A percentile compares a stretch with the other conserved stretches of the same genome.
Evolutionary conservation across 164 flowering plant genomes (phyloP).

Genomic region (Tetracentron sinense): DNA sequence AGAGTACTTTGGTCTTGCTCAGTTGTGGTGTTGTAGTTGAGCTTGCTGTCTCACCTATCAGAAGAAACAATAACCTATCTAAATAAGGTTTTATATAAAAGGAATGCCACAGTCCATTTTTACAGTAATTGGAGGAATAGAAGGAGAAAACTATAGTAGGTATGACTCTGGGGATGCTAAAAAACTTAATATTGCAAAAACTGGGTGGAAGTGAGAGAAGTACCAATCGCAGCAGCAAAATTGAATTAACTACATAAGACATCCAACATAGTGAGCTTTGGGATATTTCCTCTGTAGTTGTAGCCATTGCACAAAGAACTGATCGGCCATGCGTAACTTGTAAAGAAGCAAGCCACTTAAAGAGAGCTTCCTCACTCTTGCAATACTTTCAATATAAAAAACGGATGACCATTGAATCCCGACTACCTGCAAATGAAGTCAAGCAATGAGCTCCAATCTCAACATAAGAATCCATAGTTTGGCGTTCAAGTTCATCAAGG

Average conservation of each 20-base stretch:
- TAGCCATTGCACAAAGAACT: slow-evolving; percentile 92
- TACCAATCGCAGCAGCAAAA: slow-evolving; percentile 11
- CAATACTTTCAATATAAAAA: slow-evolving; percentile 87
- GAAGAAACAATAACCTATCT: neutral
- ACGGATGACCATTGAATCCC: slow-evolving; percentile 83
- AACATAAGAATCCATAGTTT: neutral
- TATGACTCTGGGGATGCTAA: too few relatives aligned
- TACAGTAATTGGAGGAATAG: too few relatives aligned
- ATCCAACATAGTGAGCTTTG: slow-evolving; percentile 68
- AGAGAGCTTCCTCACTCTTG: slow-evolving; percentile 81
- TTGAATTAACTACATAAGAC: slow-evolving; percentile 47
- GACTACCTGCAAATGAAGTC: slow-evolving; percentile 48
- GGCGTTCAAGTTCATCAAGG: neutral
- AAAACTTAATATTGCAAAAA: too few relatives aligned
- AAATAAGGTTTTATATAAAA: neutral
- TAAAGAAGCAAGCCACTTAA: slow-evolving; percentile 86
- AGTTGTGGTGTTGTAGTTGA: neutral
- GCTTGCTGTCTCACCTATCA: neutral
- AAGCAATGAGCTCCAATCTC: neutral
- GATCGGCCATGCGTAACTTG: slow-evolving; percentile 77
- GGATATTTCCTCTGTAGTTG: slow-evolving; percentile 71
- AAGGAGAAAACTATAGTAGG: too few relatives aligned
- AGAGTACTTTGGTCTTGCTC: neutral
- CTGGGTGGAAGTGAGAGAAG: slow-evolving; percentile 4
- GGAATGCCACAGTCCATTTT: too few relatives aligned